Evolutionary conservation across 2,329 filamentous ascomycete species (phyloP).

Genomic region (Phialocephala sp.): DNA sequence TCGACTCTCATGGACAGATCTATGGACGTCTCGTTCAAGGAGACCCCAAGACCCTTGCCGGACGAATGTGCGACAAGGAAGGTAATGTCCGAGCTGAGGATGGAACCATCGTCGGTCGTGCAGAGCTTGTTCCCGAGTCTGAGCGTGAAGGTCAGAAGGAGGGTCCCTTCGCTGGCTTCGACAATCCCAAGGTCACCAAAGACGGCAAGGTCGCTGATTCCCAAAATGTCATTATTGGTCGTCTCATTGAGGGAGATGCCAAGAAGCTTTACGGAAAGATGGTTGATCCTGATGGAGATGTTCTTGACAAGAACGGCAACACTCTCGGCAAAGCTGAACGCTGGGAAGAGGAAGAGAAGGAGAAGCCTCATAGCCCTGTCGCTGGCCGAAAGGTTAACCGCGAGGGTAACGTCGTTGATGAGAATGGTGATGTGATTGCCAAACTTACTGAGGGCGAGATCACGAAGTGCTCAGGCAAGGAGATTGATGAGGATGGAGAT

Average conservation of each 20-base stretch:
- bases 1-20: slow-evolving; percentile 59
- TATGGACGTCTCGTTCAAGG: slow-evolving; percentile 73
- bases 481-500: slow-evolving; percentile 73
- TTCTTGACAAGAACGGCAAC: slow-evolving; percentile 77
- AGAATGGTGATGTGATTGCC: slow-evolving; percentile 65
- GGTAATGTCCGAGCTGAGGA: slow-evolving; percentile 75
- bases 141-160: slow-evolving; percentile 68
- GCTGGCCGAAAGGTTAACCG: slow-evolving; percentile 61
- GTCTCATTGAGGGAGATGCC: slow-evolving; percentile 71
- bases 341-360: slow-evolving; percentile 61
- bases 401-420: slow-evolving; percentile 63
- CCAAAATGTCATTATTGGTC: slow-evolving; percentile 73
- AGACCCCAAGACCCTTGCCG: slow-evolving; percentile 65
- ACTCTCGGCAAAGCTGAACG: slow-evolving; percentile 62
- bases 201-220: slow-evolving; percentile 71
- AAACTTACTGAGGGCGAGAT: slow-evolving; percentile 73
- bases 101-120: slow-evolving; percentile 72
- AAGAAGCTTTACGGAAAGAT: slow-evolving; percentile 74
- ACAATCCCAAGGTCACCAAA: slow-evolving; percentile 69
- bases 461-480: slow-evolving; percentile 68
- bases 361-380: slow-evolving; percentile 58
- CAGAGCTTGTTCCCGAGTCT: slow-evolving; percentile 70
- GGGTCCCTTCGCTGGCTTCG: slow-evolving; percentile 71
- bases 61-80: slow-evolving; percentile 73
- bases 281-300: slow-evolving; percentile 83